phyloP scores from a whole-genome alignment of 2,329 filamentous ascomycete genomes.

The Tolypocladium capitatum region DNA sequence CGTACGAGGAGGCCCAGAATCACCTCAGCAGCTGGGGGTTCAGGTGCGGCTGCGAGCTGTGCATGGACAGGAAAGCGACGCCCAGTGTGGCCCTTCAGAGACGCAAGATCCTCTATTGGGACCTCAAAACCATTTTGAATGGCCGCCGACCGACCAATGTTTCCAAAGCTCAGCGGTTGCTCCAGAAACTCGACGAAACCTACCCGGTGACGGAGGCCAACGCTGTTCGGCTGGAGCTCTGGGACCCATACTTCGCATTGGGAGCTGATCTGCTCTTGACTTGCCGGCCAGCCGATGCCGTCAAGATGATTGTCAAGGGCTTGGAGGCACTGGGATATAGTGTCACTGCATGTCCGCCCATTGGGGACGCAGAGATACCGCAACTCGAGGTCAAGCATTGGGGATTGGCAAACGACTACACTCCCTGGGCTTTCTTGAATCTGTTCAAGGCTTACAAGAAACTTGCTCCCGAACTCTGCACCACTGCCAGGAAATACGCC shows the following conservation, averaged over 20 bases:
- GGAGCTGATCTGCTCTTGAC: not conserved
- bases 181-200: conserved; percentile 8
- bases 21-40: conserved; percentile 25
- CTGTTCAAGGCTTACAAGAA: conserved; percentile 7
- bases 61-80: conserved; percentile 14
- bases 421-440: conserved; percentile 4
- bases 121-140: too few relatives aligned
- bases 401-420: conserved; percentile 7
- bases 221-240: conserved; percentile 8
- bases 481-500: conserved; percentile 7
- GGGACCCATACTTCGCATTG: conserved; percentile 9
- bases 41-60: conserved; percentile 26
- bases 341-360: conserved; percentile 6
- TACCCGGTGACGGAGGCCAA: conserved; percentile 6
- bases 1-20: conserved; percentile 18
- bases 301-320: conserved; percentile 10
- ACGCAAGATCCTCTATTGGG: too few relatives aligned
- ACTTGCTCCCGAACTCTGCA: conserved; percentile 11
- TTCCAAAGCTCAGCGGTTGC: not conserved
- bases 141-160: too few relatives aligned
- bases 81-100: not conserved
- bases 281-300: conserved; percentile 1
- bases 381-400: conserved; percentile 10
- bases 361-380: not conserved
- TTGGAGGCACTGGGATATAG: conserved; percentile 14